Evolutionary conservation across 345 rosid species (phyloP), one percentile per base, ranked within the genome.

Genomic region (Lumnitzera racemosa): DNA sequence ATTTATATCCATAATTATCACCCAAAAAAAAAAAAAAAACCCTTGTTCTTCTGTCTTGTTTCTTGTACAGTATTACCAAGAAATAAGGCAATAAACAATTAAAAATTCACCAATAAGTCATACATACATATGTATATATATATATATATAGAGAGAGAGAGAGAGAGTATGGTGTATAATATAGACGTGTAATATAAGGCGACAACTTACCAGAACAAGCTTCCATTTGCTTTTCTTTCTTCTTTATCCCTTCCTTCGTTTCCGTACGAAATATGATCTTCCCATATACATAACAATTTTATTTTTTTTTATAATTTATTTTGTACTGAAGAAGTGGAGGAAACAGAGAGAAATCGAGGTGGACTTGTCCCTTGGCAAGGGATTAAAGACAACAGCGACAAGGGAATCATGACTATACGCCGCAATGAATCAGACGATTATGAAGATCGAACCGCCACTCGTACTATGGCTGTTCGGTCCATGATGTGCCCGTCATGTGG

Each of bases 401-500:
- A 9, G 7, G 20, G 20, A 20, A 20, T 20, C 43, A 36, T 36
- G 43, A 36, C 43, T 9, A 47, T 46, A 58, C 5, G 14, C 8
- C 11, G 17, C 59, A 50, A 9, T 14, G 53, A 50, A 52, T 12
- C 20, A 50, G 57, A 69, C 66, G 71, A 61, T 20, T 20, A 20
- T 41, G n/a, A 75, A 15, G 57, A 64, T 50, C 29, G 15, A 66
- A 36, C 43, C 43, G 43, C 43, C 13, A 20, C 20, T 3, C 2
- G 27, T 3, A 20, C 53, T 11, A 56, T 55, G 29, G 71, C 69
- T 6, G 54, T 70, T 61, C 67, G 54, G 48, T 64, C 54, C 2
- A 16, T 75, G 60, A 71, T 59, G 15, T 94, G 97, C 66, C 90
- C 96, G 67, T 84, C 97, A 10, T 94, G 99, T 57, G 95, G 97